These are phyloP conservation scores for Penicillium bovifimosum DNA, from an alignment of 495 filamentous ascomycete genomes.

Conservation along the genomic window DNA sequence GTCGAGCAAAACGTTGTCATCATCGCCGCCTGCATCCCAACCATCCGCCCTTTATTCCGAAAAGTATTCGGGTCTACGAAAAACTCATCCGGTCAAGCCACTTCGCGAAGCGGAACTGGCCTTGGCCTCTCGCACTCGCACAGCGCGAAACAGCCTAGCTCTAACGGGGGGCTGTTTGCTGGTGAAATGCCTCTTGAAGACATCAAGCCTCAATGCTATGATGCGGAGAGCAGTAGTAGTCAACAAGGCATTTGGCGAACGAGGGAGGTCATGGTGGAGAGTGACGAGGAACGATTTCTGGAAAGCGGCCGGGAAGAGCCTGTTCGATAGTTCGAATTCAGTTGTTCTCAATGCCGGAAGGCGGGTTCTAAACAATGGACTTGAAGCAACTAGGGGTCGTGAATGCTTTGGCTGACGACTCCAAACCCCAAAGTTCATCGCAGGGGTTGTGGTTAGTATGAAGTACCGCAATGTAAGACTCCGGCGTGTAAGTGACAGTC, in stretches of 20 bases:
- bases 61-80: constrained; percentile 6
- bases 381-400: too few relatives aligned
- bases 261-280: neutral
- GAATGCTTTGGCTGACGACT: too few relatives aligned
- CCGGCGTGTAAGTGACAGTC: too few relatives aligned
- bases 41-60: constrained; percentile 27
- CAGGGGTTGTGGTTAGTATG: too few relatives aligned
- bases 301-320: neutral
- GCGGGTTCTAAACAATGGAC: too few relatives aligned
- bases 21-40: constrained; percentile 33
- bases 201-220: neutral
- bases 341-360: neutral
- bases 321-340: neutral
- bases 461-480: too few relatives aligned
- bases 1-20: constrained; percentile 29
- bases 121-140: constrained; percentile 3
- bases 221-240: constrained; percentile 1
- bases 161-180: neutral
- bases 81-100: neutral
- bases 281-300: neutral
- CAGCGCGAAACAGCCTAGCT: neutral
- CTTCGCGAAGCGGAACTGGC: neutral
- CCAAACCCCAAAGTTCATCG: too few relatives aligned
- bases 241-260: neutral
- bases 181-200: constrained; percentile 5